Evolutionary conservation across 73 alveolate species (phyloP).

Genomic region (Paramecium pentaurelia): DNA sequence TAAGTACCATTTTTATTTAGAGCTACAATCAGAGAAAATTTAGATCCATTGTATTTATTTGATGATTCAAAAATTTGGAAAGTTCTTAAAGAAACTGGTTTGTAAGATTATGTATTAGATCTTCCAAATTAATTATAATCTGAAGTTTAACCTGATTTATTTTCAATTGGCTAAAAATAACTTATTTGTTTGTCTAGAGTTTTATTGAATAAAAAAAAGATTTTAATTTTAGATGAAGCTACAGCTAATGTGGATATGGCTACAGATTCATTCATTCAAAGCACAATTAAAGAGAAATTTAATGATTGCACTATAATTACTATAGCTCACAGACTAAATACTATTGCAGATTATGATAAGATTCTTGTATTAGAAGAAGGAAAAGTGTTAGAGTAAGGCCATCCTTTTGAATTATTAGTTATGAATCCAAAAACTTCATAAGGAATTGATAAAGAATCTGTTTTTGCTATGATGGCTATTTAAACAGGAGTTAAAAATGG

Average conservation of each 20-base stretch:
- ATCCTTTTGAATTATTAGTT: slow-evolving; percentile 59
- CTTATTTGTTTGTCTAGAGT: slow-evolving; percentile 76
- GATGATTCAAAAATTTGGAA: slow-evolving; percentile 59
- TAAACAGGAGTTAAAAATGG: slow-evolving; percentile 52
- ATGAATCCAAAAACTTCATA: neutral
- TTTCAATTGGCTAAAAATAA: slow-evolving; percentile 76
- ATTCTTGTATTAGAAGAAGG: slow-evolving; percentile 75
- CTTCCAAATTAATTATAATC: slow-evolving; percentile 72
- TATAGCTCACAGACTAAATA: slow-evolving; percentile 76
- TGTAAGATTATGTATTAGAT: slow-evolving; percentile 66
- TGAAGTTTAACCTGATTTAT: slow-evolving; percentile 66
- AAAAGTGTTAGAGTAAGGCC: slow-evolving; percentile 64
- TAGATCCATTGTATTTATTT: slow-evolving; percentile 75
- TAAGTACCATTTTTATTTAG: slow-evolving; percentile 81
- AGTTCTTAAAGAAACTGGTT: slow-evolving; percentile 74
- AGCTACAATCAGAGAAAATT: slow-evolving; percentile 74
- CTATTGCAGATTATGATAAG: slow-evolving; percentile 75
- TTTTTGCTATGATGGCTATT: slow-evolving; percentile 37
- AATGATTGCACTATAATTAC: slow-evolving; percentile 69
- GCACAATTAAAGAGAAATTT: slow-evolving; percentile 68
- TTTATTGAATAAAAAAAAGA: slow-evolving; percentile 67
- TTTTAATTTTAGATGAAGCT: slow-evolving; percentile 81
- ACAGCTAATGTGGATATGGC: slow-evolving; percentile 78
- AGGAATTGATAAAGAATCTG: neutral
- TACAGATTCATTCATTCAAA: slow-evolving; percentile 66